Evolutionary conservation across 2,329 filamentous ascomycete species (phyloP).

Genomic region (Chrysosporium queenslandicum): DNA sequence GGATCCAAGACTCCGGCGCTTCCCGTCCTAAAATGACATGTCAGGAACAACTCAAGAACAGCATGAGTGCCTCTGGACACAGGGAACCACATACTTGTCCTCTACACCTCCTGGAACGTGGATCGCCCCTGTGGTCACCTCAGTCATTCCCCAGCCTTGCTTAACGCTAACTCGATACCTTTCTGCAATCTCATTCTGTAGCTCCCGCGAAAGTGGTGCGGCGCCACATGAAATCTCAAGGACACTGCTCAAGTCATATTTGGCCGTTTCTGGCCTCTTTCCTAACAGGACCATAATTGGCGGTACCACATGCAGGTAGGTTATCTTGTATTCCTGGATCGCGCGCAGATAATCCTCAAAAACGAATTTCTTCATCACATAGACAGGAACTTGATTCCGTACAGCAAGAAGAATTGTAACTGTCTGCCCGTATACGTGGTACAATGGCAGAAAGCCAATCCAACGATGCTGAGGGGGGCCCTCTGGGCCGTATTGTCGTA

Average conservation of each 20-base stretch:
- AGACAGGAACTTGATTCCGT: constrained; percentile 40
- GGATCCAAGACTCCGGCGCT: constrained; percentile 46
- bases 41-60: too few relatives aligned
- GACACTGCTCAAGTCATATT: constrained; percentile 68
- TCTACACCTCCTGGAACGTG: constrained; percentile 35
- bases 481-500: not conserved
- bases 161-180: constrained; percentile 65
- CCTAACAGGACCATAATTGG: constrained; percentile 69
- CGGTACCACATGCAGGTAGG: constrained; percentile 70
- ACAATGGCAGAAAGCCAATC: constrained; percentile 13
- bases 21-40: constrained; percentile 23
- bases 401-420: constrained; percentile 42
- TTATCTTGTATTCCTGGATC: constrained; percentile 64
- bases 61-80: not conserved
- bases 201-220: constrained; percentile 68
- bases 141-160: constrained; percentile 81
- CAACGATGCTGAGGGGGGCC: constrained; percentile 3
- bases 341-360: constrained; percentile 65
- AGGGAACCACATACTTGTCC: constrained; percentile 25
- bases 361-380: constrained; percentile 72
- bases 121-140: constrained; percentile 38
- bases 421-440: constrained; percentile 22
- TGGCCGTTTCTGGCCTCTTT: constrained; percentile 65
- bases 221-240: constrained; percentile 80
- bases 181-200: constrained; percentile 64